A percentile compares a stretch with the other conserved stretches of the same genome.
These are phyloP conservation scores for Starmerella powellii DNA, from an alignment of 805 yeast genomes.

Conservation along the genomic window DNA sequence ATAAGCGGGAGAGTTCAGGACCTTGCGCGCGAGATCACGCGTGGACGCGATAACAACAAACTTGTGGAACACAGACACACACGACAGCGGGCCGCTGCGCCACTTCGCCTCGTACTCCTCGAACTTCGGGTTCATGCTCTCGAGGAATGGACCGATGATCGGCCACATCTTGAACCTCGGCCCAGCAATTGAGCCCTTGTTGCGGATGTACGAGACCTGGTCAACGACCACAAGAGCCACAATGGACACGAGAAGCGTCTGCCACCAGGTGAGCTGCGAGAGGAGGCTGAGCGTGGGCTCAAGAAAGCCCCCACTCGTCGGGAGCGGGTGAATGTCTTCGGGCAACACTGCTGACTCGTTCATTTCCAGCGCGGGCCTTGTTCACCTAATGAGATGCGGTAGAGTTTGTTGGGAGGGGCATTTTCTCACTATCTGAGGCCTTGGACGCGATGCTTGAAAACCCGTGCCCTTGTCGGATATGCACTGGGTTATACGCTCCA, in stretches of 20 bases:
- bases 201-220: conserved; percentile 55
- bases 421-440: too few relatives aligned
- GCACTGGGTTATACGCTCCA: too few relatives aligned
- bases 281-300: not conserved
- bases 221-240: conserved; percentile 22
- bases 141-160: conserved; percentile 89
- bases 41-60: conserved; percentile 88
- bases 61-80: conserved; percentile 96
- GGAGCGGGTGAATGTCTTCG: not conserved
- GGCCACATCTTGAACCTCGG: conserved; percentile 86
- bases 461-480: too few relatives aligned
- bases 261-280: conserved; percentile 10
- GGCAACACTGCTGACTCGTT: conserved; percentile 2
- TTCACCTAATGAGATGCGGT: too few relatives aligned
- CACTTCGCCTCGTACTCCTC: conserved; percentile 87
- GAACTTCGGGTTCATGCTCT: conserved; percentile 88
- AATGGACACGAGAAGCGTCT: conserved; percentile 12
- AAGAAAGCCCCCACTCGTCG: conserved; percentile 1
- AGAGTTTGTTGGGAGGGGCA: too few relatives aligned
- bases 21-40: conserved; percentile 78
- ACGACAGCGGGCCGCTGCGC: conserved; percentile 86
- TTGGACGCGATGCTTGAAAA: too few relatives aligned
- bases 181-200: conserved; percentile 84
- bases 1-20: conserved; percentile 68
- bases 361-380: not conserved